Evolutionary conservation across 2,329 filamentous ascomycete species (phyloP).

Genomic region (Ceratocystis harringtonii): DNA sequence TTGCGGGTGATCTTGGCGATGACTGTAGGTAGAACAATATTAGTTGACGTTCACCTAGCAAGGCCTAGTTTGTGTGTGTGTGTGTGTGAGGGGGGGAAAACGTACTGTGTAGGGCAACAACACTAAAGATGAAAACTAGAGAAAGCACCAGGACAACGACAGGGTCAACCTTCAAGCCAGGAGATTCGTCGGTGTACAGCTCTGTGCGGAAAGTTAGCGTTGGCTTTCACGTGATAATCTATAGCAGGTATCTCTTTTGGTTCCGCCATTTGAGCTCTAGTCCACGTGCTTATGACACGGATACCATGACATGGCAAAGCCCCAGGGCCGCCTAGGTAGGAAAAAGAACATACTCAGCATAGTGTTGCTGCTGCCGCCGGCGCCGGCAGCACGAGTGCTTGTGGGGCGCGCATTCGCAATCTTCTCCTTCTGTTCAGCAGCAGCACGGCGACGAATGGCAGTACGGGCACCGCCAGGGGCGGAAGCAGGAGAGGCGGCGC

Average conservation of each 20-base stretch:
- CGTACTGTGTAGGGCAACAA: slow-evolving; percentile 93
- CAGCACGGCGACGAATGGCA: slow-evolving; percentile 85
- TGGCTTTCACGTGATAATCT: background rate
- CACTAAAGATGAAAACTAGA: slow-evolving; percentile 96
- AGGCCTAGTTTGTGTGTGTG: background rate
- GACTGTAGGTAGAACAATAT: slow-evolving; percentile 38
- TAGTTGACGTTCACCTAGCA: slow-evolving; percentile 12
- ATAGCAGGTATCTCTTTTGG: background rate
- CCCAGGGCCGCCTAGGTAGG: background rate
- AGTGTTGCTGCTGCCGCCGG: slow-evolving; percentile 89
- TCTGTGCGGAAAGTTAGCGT: slow-evolving; percentile 30
- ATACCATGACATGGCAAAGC: background rate
- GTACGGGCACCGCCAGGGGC: slow-evolving; percentile 89
- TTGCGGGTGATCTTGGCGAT: slow-evolving; percentile 89
- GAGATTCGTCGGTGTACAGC: slow-evolving; percentile 96
- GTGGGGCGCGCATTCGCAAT: slow-evolving; percentile 83
- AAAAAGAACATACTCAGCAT: slow-evolving; percentile 68
- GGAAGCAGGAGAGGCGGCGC: slow-evolving; percentile 63
- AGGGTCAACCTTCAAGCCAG: slow-evolving; percentile 92
- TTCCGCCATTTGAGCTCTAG: background rate
- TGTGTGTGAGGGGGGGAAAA: slow-evolving; percentile 18
- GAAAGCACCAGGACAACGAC: slow-evolving; percentile 93
- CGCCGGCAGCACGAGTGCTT: slow-evolving; percentile 84
- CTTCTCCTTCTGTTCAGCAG: slow-evolving; percentile 94
- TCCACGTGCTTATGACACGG: background rate